Percentiles rank a stretch among this genome's conserved stretches.
Evolutionary conservation across 345 rosid genomes (phyloP).

Genomic region (Gossypium turneri): DNA sequence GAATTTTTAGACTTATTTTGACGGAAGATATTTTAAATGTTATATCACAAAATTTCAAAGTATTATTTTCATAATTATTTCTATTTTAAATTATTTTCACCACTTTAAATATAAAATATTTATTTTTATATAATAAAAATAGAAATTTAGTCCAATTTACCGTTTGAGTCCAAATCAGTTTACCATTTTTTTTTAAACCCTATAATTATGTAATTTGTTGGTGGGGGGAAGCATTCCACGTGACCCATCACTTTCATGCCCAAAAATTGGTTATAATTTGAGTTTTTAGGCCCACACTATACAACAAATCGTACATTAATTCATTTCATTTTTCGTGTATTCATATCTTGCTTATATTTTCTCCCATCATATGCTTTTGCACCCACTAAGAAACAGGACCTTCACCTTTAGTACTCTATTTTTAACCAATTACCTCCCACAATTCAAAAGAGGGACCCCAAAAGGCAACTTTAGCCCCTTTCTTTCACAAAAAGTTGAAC

Average conservation of each 20-base stretch:
- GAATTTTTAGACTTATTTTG: no score
- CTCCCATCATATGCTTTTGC: background rate
- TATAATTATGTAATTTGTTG: conserved; percentile 10
- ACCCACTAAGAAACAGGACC: background rate
- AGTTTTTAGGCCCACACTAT: background rate
- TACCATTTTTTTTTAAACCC: no score
- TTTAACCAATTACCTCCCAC: background rate
- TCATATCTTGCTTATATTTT: background rate
- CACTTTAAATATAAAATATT: no score
- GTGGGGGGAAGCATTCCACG: conserved; percentile 26
- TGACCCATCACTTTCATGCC: background rate
- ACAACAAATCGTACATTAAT: background rate
- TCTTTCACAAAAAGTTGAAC: background rate
- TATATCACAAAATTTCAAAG: no score
- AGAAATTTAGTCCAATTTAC: no score
- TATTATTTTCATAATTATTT: no score
- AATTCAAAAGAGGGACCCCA: background rate
- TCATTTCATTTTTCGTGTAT: background rate
- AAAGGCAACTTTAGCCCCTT: background rate
- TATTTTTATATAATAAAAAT: no score
- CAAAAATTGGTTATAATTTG: background rate
- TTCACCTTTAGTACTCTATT: conserved; percentile 2
- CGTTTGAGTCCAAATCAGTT: no score
- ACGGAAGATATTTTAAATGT: no score
- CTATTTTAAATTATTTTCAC: no score